phyloP scores from a whole-genome alignment of 768 basidiomycete species.

The Mycena leptocephala region DNA sequence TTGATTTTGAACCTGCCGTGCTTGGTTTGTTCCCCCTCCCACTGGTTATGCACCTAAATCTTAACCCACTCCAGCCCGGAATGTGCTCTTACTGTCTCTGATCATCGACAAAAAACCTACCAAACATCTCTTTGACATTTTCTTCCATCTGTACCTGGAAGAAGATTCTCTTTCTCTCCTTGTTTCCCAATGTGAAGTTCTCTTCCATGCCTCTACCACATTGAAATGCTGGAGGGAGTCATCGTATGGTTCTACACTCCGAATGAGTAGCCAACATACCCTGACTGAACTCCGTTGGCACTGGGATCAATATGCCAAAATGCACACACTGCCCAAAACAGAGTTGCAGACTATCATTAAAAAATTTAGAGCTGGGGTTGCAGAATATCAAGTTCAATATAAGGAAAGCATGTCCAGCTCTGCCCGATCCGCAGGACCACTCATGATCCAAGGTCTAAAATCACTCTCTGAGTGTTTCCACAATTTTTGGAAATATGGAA shows the following conservation, averaged over 20 bases:
- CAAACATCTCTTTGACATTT: conserved; percentile 60
- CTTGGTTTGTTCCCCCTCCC: conserved; percentile 53
- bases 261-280: conserved; percentile 57
- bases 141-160: conserved; percentile 66
- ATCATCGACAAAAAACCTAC: conserved; percentile 51
- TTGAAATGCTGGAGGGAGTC: conserved; percentile 57
- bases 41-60: not conserved
- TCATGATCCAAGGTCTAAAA: conserved; percentile 37
- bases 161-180: conserved; percentile 50
- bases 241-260: conserved; percentile 55
- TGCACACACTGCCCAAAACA: conserved; percentile 42
- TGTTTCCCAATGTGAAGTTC: conserved; percentile 55
- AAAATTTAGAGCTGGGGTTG: conserved; percentile 32
- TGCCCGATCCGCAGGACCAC: conserved; percentile 57
- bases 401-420: conserved; percentile 21
- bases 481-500: conserved; percentile 60
- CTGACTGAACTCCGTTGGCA: conserved; percentile 57
- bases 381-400: conserved; percentile 1
- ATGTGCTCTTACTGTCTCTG: conserved; percentile 63
- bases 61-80: conserved; percentile 57
- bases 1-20: conserved; percentile 65
- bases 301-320: conserved; percentile 55
- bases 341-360: conserved; percentile 24
- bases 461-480: conserved; percentile 42
- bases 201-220: conserved; percentile 52